Evolutionary conservation across 2,329 filamentous ascomycete species (phyloP).

Genomic region (Aspergillus awamori): DNA sequence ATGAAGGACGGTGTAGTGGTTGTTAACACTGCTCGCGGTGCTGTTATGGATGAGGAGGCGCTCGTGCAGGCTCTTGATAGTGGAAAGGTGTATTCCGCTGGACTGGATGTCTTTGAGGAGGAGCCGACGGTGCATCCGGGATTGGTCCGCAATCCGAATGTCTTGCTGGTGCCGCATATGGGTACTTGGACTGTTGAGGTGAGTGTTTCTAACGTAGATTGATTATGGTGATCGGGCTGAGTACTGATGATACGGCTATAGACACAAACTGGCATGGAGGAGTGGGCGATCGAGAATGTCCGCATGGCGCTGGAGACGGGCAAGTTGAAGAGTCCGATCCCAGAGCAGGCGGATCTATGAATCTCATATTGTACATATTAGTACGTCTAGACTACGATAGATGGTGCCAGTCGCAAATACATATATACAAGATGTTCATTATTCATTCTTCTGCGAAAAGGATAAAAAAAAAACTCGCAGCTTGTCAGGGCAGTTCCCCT

Average conservation of each 20-base stretch:
- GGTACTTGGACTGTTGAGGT: constrained; percentile 76
- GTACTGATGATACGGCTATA: constrained; percentile 22
- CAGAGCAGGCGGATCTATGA: constrained; percentile 64
- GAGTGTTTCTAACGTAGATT: constrained; percentile 14
- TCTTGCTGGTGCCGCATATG: constrained; percentile 81
- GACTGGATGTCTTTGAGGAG: constrained; percentile 81
- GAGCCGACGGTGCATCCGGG: constrained; percentile 77
- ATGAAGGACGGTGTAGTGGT: constrained; percentile 80
- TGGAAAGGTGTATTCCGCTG: constrained; percentile 70
- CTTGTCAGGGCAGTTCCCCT: too few species aligned
- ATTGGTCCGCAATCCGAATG: constrained; percentile 68
- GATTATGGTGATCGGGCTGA: too few species aligned
- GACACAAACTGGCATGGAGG: constrained; percentile 67
- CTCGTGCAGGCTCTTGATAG: constrained; percentile 72
- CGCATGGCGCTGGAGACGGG: constrained; percentile 63
- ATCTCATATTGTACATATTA: neutral
- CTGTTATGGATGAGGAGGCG: constrained; percentile 79
- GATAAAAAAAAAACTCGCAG: neutral
- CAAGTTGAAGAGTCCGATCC: constrained; percentile 68
- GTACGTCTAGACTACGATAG: constrained; percentile 2
- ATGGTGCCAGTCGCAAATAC: neutral
- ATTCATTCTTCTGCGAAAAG: neutral
- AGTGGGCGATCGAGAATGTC: constrained; percentile 73
- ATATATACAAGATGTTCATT: constrained; percentile 6
- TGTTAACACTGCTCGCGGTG: constrained; percentile 81